phyloP scores from a whole-genome alignment of 306 rosid genomes.

The Fragaria ananassa region DNA sequence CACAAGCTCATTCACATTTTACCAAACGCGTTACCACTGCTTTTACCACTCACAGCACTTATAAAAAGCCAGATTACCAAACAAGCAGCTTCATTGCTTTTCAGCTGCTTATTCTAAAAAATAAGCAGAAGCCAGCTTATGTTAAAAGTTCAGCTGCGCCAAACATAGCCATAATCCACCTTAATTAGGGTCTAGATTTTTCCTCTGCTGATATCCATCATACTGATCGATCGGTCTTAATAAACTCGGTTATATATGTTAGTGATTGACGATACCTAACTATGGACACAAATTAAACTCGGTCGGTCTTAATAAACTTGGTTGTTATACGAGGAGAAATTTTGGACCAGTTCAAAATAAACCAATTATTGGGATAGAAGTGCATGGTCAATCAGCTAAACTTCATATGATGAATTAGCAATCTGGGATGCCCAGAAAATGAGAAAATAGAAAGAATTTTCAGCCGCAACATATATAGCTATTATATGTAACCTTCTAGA shows the following conservation, averaged over 20 bases:
- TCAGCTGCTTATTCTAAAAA: too few species aligned
- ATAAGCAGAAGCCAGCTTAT: too few species aligned
- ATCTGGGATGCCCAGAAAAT: neutral
- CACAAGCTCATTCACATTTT: too few species aligned
- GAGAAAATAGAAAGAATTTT: neutral
- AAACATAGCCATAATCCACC: too few species aligned
- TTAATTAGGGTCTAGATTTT: neutral
- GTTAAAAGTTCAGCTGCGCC: too few species aligned
- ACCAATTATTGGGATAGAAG: neutral
- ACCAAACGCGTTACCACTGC: too few species aligned
- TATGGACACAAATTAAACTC: neutral
- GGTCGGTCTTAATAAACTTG: neutral
- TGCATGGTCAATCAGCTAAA: neutral
- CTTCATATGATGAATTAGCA: neutral
- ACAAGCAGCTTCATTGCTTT: too few species aligned
- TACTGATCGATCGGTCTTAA: neutral
- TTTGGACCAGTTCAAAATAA: constrained; percentile 6
- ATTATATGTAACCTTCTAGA: neutral
- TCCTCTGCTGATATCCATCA: neutral
- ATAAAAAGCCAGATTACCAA: too few species aligned
- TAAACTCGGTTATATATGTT: neutral
- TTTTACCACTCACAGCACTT: too few species aligned
- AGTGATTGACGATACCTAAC: neutral
- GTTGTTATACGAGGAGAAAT: neutral
- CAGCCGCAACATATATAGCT: neutral